Evolutionary conservation across 148 eudicot genomes (phyloP), one percentile per base, ranked within the genome.

Genomic region (Heliosperma pusillum): DNA sequence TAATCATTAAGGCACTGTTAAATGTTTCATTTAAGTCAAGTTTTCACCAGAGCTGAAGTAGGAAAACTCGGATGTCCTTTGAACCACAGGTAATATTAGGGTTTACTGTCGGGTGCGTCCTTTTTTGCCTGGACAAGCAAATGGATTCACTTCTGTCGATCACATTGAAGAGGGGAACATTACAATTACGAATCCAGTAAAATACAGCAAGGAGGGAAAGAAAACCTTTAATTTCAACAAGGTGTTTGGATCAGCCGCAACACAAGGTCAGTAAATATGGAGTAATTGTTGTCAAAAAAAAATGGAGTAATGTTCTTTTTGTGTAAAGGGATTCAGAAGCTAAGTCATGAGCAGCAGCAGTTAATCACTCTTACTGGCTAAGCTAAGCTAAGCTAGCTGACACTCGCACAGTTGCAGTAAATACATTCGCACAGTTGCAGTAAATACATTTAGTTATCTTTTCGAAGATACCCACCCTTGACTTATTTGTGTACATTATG

Each of bases 71-170:
- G 36, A 66, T 62, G 26, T 33, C 33, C 59, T 27, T 40, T 72
- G 65, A 61, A 61, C 30, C 59, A 78, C 69, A 93, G 99, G 99
- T 77, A 95, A 84, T 79, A 95, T 95, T 66, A 84, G 99, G 85
- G 99, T 95, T 9, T 95, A 95, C 60, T 92, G 97, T 76, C 90
- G 99, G 72, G 94, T 95, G 69, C 88, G 99, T 59, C 99, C 99
- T 70, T 90, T 95, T 81, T 81, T 90, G 79, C 96, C 94, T 26
- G 99, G 97, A 33, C 85, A 95, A 81, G 69, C 85, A 65, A 80
- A 75, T 44, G 55, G 81, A 66, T 79, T 78, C 62, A 88, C 70
- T 72, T 69, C 82, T 36, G 88, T 92, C 75, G 91, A 82, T 44
- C 86, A 82, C 70, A 53, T 92, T 36, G 90, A 85, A 71, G 92